Percentiles rank a stretch among this genome's conserved stretches.
Conservation (phyloP, 2,329 filamentous ascomycete species). For the Scorias spongiosa region DNA sequence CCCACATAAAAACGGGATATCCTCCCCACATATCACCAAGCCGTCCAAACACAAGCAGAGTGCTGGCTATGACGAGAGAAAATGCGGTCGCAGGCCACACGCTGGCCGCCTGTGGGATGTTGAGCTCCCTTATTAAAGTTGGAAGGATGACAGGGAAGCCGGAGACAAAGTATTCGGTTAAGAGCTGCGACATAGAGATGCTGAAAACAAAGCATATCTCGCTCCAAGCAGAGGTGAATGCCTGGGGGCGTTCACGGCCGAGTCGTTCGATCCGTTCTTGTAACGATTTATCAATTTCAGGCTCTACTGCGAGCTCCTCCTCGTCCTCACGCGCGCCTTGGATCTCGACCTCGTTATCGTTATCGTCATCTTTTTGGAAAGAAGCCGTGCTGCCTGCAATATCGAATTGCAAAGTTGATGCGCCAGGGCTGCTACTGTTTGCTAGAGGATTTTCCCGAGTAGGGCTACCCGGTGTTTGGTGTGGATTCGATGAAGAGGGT, state of each 20-base stretch:
- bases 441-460: no score
- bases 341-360: neutral
- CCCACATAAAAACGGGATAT: slow-evolving; percentile 42
- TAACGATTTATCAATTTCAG: neutral
- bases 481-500: no score
- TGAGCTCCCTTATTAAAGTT: slow-evolving; percentile 41
- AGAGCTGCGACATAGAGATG: slow-evolving; percentile 12
- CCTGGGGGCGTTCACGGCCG: slow-evolving; percentile 43
- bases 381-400: neutral
- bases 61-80: slow-evolving; percentile 31
- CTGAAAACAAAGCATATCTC: slow-evolving; percentile 48
- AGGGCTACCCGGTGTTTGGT: no score
- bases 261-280: slow-evolving; percentile 35
- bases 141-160: slow-evolving; percentile 58
- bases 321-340: neutral
- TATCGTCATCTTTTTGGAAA: neutral
- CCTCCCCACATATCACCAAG: slow-evolving; percentile 44
- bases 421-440: no score
- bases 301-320: neutral
- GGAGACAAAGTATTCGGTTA: slow-evolving; percentile 55
- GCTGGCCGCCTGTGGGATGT: slow-evolving; percentile 49
- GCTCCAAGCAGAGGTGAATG: slow-evolving; percentile 35
- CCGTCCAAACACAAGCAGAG: slow-evolving; percentile 30
- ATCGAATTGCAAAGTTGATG: no score
- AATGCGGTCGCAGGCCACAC: slow-evolving; percentile 38